A percentile compares a stretch with the other conserved stretches of the same genome.
Conservation (phyloP, 257 asterid species). For the Ilex asprella region DNA sequence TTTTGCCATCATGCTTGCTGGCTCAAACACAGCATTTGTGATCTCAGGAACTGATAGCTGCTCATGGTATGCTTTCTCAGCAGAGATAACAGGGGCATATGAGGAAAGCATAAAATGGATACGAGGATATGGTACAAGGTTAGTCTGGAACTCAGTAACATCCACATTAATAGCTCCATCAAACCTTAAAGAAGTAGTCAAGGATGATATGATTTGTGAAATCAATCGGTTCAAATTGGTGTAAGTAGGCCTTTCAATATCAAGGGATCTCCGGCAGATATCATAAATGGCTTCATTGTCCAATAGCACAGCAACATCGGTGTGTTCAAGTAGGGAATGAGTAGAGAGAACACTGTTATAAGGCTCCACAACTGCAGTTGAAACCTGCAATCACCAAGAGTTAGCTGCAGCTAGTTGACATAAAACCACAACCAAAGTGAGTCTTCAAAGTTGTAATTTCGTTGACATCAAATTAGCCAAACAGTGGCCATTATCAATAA, state of each 20-base stretch:
- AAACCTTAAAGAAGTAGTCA: constrained; percentile 82
- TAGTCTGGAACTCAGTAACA: constrained; percentile 82
- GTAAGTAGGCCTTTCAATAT: constrained; percentile 87
- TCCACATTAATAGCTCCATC: constrained; percentile 94
- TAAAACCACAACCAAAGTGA: background rate
- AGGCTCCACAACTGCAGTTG: constrained; percentile 96
- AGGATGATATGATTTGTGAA: constrained; percentile 78
- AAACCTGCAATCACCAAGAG: constrained; percentile 46
- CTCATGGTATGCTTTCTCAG: constrained; percentile 84
- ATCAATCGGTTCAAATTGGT: constrained; percentile 80
- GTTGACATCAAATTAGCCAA: no score
- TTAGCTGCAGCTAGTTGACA: background rate
- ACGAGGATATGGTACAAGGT: constrained; percentile 93
- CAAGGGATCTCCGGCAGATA: constrained; percentile 78
- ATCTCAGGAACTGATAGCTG: constrained; percentile 87
- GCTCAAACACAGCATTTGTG: constrained; percentile 85
- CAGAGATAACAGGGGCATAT: constrained; percentile 88
- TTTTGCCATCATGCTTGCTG: constrained; percentile 94
- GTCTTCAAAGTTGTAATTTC: no score
- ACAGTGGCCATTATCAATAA: no score
- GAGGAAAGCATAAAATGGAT: constrained; percentile 97
- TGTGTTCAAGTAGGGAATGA: constrained; percentile 87
- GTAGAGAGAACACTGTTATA: constrained; percentile 91
- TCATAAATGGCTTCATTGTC: constrained; percentile 94
- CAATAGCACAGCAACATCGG: constrained; percentile 74